Base-by-base conservation (phyloP, 257 asterid species). In the Agastache rugosa region DNA sequence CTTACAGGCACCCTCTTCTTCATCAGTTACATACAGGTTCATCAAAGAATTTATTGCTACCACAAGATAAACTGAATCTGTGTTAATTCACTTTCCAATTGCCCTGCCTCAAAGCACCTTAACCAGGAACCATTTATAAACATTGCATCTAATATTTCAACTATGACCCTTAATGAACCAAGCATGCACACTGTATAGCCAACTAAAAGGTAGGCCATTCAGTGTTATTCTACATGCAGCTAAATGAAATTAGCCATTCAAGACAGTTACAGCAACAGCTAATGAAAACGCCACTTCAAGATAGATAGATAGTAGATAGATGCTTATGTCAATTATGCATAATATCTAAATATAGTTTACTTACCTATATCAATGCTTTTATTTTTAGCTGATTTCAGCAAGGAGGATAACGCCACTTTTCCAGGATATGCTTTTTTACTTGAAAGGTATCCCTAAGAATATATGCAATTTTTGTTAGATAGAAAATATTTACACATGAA, bases 331-430 rank as follows among this genome's bases (percentile, higher is more conserved):
- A 44, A 12, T 74, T 41, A 17, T 55, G 56, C 51, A 73, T 29
- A 58, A 29, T 50, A 48, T 20, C 29, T 10, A 44, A 54, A 55
- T 60, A 48, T 59, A 10, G 62, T 58, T 19, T 9, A 63, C 22
- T 77, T 85, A 95, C 99, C 99, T 75, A 95, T 84, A 63, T 85
- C 93, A 71, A 95, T 83, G 63, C 75, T 82, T 85, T 92, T 90
- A 73, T 89, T 89, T 81, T 85, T 85, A 20, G 91, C 87, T 73
- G 92, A 86, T 86, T 90, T 95, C 83, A 85, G 87, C 83, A 95
- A 73, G 61, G 92, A 39, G 72, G 91, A 84, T 71, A 95, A 80
- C n/a, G 90, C 74, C 77, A 90, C 87, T 79, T 90, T 90, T 83
- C 98, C 98, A 2, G 90, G 87, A 82, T 95, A 95, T 48, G 96